Base-by-base conservation (phyloP, 495 filamentous ascomycete species). In the Podospora conica region DNA sequence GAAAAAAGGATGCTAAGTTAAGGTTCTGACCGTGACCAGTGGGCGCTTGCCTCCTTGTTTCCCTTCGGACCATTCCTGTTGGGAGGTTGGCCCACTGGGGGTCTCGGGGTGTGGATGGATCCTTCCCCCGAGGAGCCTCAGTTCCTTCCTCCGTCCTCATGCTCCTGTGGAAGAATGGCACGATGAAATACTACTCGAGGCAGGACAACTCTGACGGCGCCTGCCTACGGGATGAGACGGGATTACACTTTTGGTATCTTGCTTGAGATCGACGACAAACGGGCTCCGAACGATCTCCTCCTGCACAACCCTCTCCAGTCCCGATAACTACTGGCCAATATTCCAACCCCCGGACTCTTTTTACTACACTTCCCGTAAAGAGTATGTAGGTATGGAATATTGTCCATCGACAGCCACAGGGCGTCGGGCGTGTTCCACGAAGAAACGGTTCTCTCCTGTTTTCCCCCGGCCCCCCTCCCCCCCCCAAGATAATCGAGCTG, bases 1-100 rank as follows among this genome's bases (percentile, higher is more conserved):
- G n/a, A n/a, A 15, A 58, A 23, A 27, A 15, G 55, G 63, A 64
- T 64, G 63, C 63, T 28, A 58, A 64, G 63, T 64, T 64, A 64
- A 64, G 63, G 63, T 64, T 64, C 63, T 64, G 54, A 64, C 63
- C 3, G 40, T 28, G 48, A 56, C 55, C 31, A 15, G 31, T 48
- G 40, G 40, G 40, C 40, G 40, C 40, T 48, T 48, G 40, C 4
- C 20, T 56, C 12, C 21, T n/a, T 24, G 21, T 56, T 55, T 56
- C 23, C n/a, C n/a, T n/a, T n/a, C n/a, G n/a, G n/a, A n/a, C n/a
- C 21, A 12, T 21, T 21, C 54, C 54, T 56, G 10, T 20, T 56
- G 3, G 9, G 12, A n/a, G 10, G 54, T 4, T 15, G 54, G 54
- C 40, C 33, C n/a, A n/a, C n/a, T n/a, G n/a, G n/a, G n/a, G n/a